Percentiles rank a stretch among this genome's conserved stretches.
Evolutionary conservation across 495 filamentous ascomycete species (phyloP).

Genomic region (Penicillium chermesinum): DNA sequence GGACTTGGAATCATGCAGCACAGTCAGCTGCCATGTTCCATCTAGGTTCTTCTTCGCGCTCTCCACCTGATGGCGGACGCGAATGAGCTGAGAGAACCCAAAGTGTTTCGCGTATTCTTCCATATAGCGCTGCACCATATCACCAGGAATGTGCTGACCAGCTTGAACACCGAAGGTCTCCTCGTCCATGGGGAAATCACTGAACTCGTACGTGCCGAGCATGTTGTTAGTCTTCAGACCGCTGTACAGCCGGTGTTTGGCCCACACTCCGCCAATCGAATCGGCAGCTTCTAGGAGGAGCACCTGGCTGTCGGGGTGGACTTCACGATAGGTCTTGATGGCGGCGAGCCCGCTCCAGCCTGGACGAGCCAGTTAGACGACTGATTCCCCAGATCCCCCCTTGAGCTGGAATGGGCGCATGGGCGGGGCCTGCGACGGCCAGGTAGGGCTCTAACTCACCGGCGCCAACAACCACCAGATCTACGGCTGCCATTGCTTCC

Average conservation of each 20-base stretch:
- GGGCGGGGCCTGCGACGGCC: background rate
- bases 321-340: conserved; percentile 54
- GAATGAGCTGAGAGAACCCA: conserved; percentile 49
- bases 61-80: conserved; percentile 47
- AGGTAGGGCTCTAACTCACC: conserved; percentile 24
- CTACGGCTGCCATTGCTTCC: conserved; percentile 20
- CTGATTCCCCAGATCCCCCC: background rate
- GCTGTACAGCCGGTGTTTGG: conserved; percentile 57
- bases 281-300: conserved; percentile 49
- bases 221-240: conserved; percentile 62
- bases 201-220: conserved; percentile 63
- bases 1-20: conserved; percentile 9
- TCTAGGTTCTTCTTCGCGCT: conserved; percentile 42
- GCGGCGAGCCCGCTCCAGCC: conserved; percentile 57
- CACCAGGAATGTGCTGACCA: conserved; percentile 64
- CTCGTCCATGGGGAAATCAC: conserved; percentile 67
- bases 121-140: conserved; percentile 62
- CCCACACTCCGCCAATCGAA: conserved; percentile 69
- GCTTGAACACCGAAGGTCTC: conserved; percentile 52
- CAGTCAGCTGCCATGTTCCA: conserved; percentile 38
- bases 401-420: no score
- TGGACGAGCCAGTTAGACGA: conserved; percentile 9
- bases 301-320: conserved; percentile 46
- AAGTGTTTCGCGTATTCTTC: conserved; percentile 57
- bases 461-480: conserved; percentile 42